Evolutionary conservation across 1,139 yeast species (phyloP), one percentile per base, ranked within the genome.

Genomic region (Lodderomyces oxycetoniae): DNA sequence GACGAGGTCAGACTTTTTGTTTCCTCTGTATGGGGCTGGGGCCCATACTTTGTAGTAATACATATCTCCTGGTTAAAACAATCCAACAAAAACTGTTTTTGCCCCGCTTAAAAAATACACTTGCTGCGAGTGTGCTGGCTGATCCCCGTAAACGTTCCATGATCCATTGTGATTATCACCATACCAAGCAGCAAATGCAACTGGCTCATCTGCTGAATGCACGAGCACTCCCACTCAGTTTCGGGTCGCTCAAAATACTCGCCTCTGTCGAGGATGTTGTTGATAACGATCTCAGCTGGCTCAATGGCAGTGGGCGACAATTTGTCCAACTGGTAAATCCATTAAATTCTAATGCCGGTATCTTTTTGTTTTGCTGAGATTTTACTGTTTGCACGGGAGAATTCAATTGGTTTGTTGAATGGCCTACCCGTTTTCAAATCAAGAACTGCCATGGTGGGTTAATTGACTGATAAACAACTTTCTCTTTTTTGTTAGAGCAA

Each of bases 121-220:
- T 36, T 36, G 41, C 22, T 26, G 43, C 28, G 36, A 36, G 14
- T 31, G 23, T 11, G 30, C 40, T 29, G 38, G 44, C 27, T 47
- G 50, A 14, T 47, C 50, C 4, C 49, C 47, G 31, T 46, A 46
- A 15, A 47, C 28, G 21, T 44, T 42, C 47, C 48, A 47, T 5
- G 41, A 40, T 11, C 48, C 49, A 16, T 40, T 37, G 30, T 46
- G 48, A 31, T 40, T 42, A 25, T 33, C 32, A 19, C 41, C 52
- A 30, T 48, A 46, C 56, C 55, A 51, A 9, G 50, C 53, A 13
- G 53, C 53, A 22, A 49, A 33, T 1, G 52, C 50, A 11, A 49
- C 50, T n/a, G 52, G 51, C 4, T 47, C 51, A 11, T 41, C 39
- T 3, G 43, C 39, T 2, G 52, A 33, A 31, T 33, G 44, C 17